phyloP scores from a whole-genome alignment of 768 basidiomycete species.

The Russula vinacea region DNA sequence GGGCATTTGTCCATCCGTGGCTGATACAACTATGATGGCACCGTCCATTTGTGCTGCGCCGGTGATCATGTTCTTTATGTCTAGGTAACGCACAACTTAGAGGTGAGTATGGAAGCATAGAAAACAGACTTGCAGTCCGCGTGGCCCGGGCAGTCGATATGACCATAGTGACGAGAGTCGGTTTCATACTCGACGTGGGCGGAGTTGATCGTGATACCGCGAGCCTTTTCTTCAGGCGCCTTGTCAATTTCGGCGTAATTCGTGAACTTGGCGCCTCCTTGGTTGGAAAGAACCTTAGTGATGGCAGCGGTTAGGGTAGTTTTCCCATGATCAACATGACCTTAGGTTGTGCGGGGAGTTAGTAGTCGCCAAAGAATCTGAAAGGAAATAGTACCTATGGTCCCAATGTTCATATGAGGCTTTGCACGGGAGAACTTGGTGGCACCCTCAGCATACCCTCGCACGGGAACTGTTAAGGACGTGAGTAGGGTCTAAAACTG shows the following conservation, averaged over 20 bases:
- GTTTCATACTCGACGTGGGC: slow-evolving; percentile 99
- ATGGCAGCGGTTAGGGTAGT: slow-evolving; percentile 95
- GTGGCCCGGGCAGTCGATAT: slow-evolving; percentile 97
- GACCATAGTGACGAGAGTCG: slow-evolving; percentile 83
- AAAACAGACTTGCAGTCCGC: slow-evolving; percentile 72
- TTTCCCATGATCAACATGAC: slow-evolving; percentile 98
- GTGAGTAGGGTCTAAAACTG: neutral
- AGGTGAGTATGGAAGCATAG: slow-evolving; percentile 18
- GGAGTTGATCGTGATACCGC: slow-evolving; percentile 99
- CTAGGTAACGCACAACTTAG: slow-evolving; percentile 40
- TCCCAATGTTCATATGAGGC: slow-evolving; percentile 95
- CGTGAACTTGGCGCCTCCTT: slow-evolving; percentile 79
- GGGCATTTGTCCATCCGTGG: slow-evolving; percentile 99
- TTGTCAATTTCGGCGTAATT: slow-evolving; percentile 98
- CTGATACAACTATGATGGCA: slow-evolving; percentile 94
- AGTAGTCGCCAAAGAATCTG: neutral
- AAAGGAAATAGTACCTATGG: slow-evolving; percentile 61
- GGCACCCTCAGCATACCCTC: slow-evolving; percentile 71
- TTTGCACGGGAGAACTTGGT: slow-evolving; percentile 66
- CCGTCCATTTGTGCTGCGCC: slow-evolving; percentile 98
- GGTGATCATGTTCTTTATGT: slow-evolving; percentile 99
- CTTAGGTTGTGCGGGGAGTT: slow-evolving; percentile 37
- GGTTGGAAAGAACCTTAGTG: slow-evolving; percentile 83
- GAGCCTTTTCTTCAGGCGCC: slow-evolving; percentile 98
- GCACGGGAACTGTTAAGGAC: slow-evolving; percentile 45